Conservation (phyloP, 179 eudicot genomes). For the Silene coronaria region DNA sequence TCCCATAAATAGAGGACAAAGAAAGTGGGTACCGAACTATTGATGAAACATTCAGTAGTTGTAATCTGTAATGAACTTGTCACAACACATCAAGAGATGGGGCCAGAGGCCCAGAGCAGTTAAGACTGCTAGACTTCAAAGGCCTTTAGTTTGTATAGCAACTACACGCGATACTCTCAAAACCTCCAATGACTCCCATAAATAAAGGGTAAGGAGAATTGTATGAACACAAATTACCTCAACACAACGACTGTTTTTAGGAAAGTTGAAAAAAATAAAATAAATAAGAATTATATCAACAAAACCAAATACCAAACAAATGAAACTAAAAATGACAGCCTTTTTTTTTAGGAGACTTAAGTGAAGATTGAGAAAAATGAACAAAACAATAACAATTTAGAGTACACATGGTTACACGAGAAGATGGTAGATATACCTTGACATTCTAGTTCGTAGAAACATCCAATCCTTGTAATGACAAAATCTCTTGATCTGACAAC, state of each 20-base stretch:
- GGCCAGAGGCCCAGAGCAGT: background rate
- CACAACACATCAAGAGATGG: conserved; percentile 6
- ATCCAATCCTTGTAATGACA: conserved; percentile 85
- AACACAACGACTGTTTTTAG: too few species aligned
- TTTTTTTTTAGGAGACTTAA: too few species aligned
- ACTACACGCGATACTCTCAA: background rate
- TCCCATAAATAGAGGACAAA: background rate
- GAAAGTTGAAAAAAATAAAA: too few species aligned
- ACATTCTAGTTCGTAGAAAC: conserved; percentile 89
- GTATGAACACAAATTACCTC: too few species aligned
- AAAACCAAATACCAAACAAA: too few species aligned
- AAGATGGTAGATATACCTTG: conserved; percentile 50
- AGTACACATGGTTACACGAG: background rate
- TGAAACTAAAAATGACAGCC: too few species aligned
- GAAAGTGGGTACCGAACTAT: background rate
- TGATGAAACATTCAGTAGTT: background rate
- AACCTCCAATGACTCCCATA: too few species aligned
- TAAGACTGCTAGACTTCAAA: background rate
- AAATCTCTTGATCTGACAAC: conserved; percentile 70
- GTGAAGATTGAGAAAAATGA: background rate
- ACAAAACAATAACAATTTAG: too few species aligned
- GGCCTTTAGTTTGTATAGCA: background rate
- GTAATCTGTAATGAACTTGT: background rate
- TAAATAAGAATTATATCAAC: too few species aligned
- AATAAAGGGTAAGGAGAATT: too few species aligned